phyloP scores from a whole-genome alignment of 2,329 filamentous ascomycete species.

The Cordyceps javanica region DNA sequence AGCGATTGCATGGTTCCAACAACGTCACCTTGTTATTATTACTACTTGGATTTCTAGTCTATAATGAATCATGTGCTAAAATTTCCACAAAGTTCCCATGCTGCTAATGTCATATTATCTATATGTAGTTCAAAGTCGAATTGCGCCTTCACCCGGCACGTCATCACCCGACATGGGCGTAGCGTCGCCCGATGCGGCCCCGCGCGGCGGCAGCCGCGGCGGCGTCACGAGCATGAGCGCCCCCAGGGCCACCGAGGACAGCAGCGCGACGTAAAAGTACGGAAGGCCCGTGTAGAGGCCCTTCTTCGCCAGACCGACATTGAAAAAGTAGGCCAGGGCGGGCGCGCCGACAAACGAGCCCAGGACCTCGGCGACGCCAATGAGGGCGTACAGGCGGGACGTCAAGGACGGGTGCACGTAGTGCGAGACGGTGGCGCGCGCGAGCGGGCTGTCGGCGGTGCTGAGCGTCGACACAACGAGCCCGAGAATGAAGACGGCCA shows the following conservation, averaged over 20 bases:
- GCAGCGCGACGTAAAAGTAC: constrained; percentile 32
- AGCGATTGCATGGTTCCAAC: background rate
- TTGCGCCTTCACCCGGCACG: constrained; percentile 15
- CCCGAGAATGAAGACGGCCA: constrained; percentile 30
- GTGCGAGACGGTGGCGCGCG: constrained; percentile 34
- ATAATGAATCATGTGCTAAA: background rate
- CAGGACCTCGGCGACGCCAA: constrained; percentile 33
- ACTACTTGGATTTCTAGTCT: background rate
- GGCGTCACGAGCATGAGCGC: constrained; percentile 27
- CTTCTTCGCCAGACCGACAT: constrained; percentile 28
- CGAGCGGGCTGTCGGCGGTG: constrained; percentile 31
- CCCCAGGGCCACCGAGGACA: constrained; percentile 23
- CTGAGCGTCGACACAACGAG: constrained; percentile 33
- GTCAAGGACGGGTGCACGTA: constrained; percentile 32
- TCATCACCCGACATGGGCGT: constrained; percentile 14
- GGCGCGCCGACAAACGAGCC: constrained; percentile 36
- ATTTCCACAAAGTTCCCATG: background rate
- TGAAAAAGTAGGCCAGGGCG: constrained; percentile 33
- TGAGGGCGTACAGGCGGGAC: constrained; percentile 35
- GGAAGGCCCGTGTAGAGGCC: constrained; percentile 33
- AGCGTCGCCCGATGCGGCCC: constrained; percentile 5
- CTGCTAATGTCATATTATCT: background rate
- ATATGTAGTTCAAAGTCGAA: background rate
- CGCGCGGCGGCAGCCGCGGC: constrained; percentile 24
- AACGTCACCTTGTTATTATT: background rate